Evolutionary conservation across 768 basidiomycete species (phyloP), one percentile per base, ranked within the genome.

Genomic region (Suillus fuscotomentosus): DNA sequence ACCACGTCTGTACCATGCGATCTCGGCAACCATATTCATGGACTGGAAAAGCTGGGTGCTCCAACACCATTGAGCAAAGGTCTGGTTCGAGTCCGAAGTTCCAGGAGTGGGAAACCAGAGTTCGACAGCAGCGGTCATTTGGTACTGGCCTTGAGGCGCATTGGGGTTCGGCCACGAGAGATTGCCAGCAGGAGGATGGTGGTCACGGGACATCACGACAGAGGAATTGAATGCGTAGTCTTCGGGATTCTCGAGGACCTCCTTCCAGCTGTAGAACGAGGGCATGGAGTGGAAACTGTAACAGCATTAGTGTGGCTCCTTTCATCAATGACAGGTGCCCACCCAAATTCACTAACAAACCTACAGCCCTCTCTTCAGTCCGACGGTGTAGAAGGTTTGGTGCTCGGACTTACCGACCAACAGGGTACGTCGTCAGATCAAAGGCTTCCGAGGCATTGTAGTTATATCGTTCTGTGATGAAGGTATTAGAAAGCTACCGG

Each of bases 61-160:
- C 77, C 80, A 88, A 72, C 84, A 86, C 85, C 85, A 86, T 69
- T 86, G 84, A 0, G 86, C 83, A 70, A 88, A 87, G 0, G 85
- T 87, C 68, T 84, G 81, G 64, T 88, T 86, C 22, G 80, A 63
- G 68, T 84, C 77, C 20, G 79, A 65, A 1, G 82, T 84, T 15
- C 71, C 72, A 3, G 85, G 86, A 0, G 80, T 82, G 1, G 86
- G 85, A 15, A 86, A 79, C 84, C 85, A 87, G n/a, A 77, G 67
- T 64, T 84, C 78, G 47, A 86, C 85, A 3, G 79, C 84, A 20
- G 69, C 65, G 0, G 81, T 78, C 84, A 87, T 83, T 67, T 88
- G 79, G 9, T 70, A 75, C 71, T 86, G 85, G 14, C 85, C 86
- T 66, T 82, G 74, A 5, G 72, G 76, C 7, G 83, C 83, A 67